phyloP scores from a whole-genome alignment of 768 basidiomycete species.

The Mrakia blollopis region DNA sequence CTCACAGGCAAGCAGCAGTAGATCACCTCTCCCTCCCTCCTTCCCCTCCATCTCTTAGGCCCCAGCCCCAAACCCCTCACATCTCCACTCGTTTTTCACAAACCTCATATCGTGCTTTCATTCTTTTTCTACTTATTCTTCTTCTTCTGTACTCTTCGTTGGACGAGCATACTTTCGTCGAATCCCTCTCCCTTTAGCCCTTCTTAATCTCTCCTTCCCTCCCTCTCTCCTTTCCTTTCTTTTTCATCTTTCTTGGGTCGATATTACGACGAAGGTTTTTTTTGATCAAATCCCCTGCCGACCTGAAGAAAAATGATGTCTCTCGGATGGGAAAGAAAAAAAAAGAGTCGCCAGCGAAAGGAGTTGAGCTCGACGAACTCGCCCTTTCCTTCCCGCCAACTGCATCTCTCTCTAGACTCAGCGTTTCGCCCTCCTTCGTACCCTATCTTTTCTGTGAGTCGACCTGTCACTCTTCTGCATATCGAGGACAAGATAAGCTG shows the following conservation, averaged over 20 bases:
- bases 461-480: background rate
- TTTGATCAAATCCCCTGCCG: background rate
- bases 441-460: background rate
- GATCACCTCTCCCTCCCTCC: background rate
- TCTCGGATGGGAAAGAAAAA: background rate
- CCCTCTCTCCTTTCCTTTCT: background rate
- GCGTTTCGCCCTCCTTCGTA: background rate
- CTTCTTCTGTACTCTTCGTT: background rate
- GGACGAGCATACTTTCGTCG: background rate
- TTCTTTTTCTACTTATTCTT: too few relatives aligned
- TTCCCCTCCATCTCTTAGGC: too few relatives aligned
- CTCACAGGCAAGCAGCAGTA: conserved; percentile 20
- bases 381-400: background rate
- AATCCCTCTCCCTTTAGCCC: background rate
- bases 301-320: background rate
- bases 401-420: background rate
- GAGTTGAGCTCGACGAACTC: too few relatives aligned
- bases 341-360: background rate
- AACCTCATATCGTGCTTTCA: too few relatives aligned
- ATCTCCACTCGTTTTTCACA: too few relatives aligned
- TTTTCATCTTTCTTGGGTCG: background rate
- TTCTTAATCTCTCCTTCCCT: background rate
- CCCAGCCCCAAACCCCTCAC: too few relatives aligned
- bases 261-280: background rate
- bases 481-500: background rate